Conservation (phyloP, 1,139 yeast species). For the Blastobotrys illinoisensis region DNA sequence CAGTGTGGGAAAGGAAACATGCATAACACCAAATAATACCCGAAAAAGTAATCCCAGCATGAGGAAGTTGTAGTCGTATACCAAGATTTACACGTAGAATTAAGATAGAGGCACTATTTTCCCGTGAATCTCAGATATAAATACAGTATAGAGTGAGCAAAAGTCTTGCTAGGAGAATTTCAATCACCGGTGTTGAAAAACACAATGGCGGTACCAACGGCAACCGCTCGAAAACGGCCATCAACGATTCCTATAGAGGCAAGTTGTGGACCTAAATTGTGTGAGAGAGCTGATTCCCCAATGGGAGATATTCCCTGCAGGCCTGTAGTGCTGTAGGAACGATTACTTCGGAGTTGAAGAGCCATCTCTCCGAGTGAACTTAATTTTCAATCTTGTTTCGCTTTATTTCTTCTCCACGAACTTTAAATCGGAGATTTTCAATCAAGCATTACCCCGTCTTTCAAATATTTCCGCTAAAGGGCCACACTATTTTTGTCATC, state of each 20-base stretch:
- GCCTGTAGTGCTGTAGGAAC: background rate
- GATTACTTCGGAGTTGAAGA: background rate
- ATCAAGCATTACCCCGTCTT: background rate
- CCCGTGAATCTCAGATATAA: too few relatives aligned
- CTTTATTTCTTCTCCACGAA: background rate
- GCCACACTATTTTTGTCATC: background rate
- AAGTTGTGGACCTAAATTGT: background rate
- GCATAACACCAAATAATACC: background rate
- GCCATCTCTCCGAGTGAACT: background rate
- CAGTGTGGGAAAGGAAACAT: background rate
- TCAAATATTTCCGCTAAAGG: background rate
- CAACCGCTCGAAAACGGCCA: background rate
- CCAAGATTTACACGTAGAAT: background rate
- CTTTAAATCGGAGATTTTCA: background rate
- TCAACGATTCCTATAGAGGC: background rate
- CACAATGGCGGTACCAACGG: background rate
- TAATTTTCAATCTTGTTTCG: conserved; percentile 1
- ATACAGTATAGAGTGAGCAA: background rate
- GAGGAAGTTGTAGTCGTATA: background rate
- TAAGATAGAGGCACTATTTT: too few relatives aligned
- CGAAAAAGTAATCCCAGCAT: background rate
- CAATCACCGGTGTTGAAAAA: background rate
- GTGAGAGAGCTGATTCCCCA: background rate
- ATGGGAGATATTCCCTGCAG: background rate
- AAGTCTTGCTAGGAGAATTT: background rate